Evolutionary conservation across 495 filamentous ascomycete genomes (phyloP), one percentile per base, ranked within the genome.

Genomic region (Xylaria intraflava): DNA sequence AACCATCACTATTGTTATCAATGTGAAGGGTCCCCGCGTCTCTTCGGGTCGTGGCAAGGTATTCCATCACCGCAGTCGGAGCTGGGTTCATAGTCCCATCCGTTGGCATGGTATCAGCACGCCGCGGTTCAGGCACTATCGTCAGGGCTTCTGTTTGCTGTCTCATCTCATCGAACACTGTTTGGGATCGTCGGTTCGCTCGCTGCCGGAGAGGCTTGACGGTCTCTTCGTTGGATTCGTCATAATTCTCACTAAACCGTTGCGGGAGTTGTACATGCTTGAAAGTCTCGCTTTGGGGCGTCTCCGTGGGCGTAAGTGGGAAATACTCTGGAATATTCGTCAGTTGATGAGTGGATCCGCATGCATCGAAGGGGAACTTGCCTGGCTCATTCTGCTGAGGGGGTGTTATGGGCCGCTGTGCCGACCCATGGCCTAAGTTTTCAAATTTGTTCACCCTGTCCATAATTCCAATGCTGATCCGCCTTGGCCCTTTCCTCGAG

Each of bases 211-310:
- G 51, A 3, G 78, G 78, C 64, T 80, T 81, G 61, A 81, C 69
- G 0, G 78, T 81, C 58, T 78, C 78, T 57, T 80, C 77, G 72
- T 78, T 79, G n/a, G 76, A 80, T 56, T 76, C 75, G 51, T 80
- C 78, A 51, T 78, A 79, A 22, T 59, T 65, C 31, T 76, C 77
- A 0, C 71, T 50, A 56, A 81, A 81, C 30, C 77, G 61, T 20
- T 66, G 60, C 27, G 63, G 62, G 11, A 57, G 62, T 27, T 58
- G 64, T 26, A 44, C 52, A 40, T 50, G 69, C 56, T 55, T 57
- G 30, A 64, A 59, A 53, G 62, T 47, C 61, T 62, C 59, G 35
- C 74, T 57, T 54, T 73, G 69, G 17, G 76, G 71, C 17, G 71
- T 76, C 22, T 76, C 72, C 35, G 65, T 69, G 45, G 78, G 76